Evolutionary conservation across 495 filamentous ascomycete genomes (phyloP), one percentile per base, ranked within the genome.

Genomic region (Hapsidospora chrysogenum): DNA sequence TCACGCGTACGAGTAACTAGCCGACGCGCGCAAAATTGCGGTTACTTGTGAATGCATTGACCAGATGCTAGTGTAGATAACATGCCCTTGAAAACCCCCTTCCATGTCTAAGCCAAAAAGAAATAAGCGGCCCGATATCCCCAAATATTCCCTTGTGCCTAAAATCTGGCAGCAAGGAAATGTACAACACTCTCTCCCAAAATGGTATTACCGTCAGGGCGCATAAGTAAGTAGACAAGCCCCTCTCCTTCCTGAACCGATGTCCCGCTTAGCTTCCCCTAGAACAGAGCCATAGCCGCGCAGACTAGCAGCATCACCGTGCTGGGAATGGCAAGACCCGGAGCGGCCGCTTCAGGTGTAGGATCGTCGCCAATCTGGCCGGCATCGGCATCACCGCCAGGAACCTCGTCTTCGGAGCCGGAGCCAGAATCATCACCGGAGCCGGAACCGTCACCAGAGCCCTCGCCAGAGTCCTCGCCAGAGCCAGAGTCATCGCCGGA

Each of bases 391-490:
- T 20, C 41, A 13, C 14, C 32, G 17, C 16, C 17, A 10, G 19
- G 7, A 6, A 18, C 10, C 14, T 26, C 33, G 29, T 34, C 31
- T 16, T 35, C 28, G 19, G 22, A 21, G 22, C 11, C 38, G n/a
- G 43, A 29, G 29, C 33, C 40, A 22, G 27, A 22, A 33, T 28
- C 41, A 29, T 40, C 13, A 13, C 33, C 43, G 5, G 50, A 42
- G 35, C 39, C 41, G 31, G 45, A 48, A 38, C 45, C 48, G 10
- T 37, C 25, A 14, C 48, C 51, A 14, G 44, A 51, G 30, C 46
- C 42, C 22, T 53, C 55, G 37, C 52, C 43, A 22, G 46, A 41
- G 33, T 47, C 49, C 26, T 17, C 20, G 34, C 31, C 36, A 17
- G 43, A 29, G 29, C 33, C 40, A 22, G 27, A 22, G 33, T 28